Evolutionary conservation across 768 basidiomycete species (phyloP), one percentile per base, ranked within the genome.

Genomic region (Dacryopinax spathularia): DNA sequence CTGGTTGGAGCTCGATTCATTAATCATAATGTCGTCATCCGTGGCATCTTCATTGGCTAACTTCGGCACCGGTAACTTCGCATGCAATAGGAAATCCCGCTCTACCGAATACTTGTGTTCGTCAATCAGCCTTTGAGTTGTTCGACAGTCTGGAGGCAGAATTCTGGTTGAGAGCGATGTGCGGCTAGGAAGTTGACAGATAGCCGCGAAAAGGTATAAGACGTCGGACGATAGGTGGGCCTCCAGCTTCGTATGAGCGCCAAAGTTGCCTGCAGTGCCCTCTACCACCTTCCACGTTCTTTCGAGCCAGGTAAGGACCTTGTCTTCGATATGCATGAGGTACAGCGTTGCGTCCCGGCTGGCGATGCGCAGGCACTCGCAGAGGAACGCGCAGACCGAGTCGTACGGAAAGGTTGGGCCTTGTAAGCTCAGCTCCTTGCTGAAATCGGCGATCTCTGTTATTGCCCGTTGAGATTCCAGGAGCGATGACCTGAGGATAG

Each of bases 401-500:
- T 99, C 96, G 69, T 81, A 88, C 0, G 93, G 91, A 69, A 82
- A 86, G 15, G 84, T 76, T 1, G 94, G 93, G 0, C 93, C 94
- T 74, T 98, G 95, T 16, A 96, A 81, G 66, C 91, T 87, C 64
- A 99, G 77, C 66, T 95, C 90, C 66, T 86, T 86, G 1, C 84
- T 81, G 56, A 97, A 76, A 0, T 79, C 77, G 70, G 92, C 91
- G 59, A 97, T 84, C 71, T 94, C 91, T 1, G 75, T 69, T 15
- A 89, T 77, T 44, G 87, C 75, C 15, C 80, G 81, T 35, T 84
- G 82, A 15, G 82, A 73, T 2, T 82, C 75, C 62, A 81, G 68
- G 65, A 69, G 66, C 64, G 72, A 73, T 71, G 68, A 72, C 22
- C 72, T 63, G 60, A 87, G 76, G 18, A 93, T 75, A 20, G 78